Base-by-base conservation (phyloP, 169 alveolate species). In the Plasmodium fragile region DNA sequence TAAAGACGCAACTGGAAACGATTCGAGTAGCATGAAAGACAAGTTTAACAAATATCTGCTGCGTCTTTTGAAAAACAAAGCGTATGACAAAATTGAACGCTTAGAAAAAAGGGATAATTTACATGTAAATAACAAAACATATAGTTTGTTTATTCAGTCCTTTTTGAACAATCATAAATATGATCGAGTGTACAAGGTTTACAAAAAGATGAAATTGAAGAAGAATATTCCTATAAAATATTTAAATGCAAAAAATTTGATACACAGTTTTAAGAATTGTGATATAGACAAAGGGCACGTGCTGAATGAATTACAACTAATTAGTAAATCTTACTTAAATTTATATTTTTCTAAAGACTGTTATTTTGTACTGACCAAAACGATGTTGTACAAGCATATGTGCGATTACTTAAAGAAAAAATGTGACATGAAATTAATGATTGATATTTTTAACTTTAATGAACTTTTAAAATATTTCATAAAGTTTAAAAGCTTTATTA, bases 391-490 rank as follows among this genome's bases (percentile, higher is more conserved):
- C 71, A 87, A 87, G 80, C 93, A 87, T 49, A 77, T 87, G 69
- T 87, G 93, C 65, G 89, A 87, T 87, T 87, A 71, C 41, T 87
- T 87, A 79, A 87, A 87, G 65, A 87, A 87, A 78, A 87, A 87
- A 78, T 87, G 93, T 53, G 93, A 87, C 69, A 87, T 87, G 93
- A 87, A 87, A 25, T 39, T 87, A 72, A 71, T 87, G 41, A 87
- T 87, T 49, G 89, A 87, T 65, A 87, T 87, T 77, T 87, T 87
- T 87, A 87, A 87, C 82, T 28, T 87, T 77, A 87, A 87, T 87
- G 93, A 87, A 87, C 93, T 87, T 69, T 25, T 87, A 55, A 87
- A 87, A 87, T 87, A 87, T 87, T 87, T 87, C 81, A 87, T 87
- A 87, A 87, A 78, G 78, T 87, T 87, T 78, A 87, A 87, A 87